A percentile compares a stretch with the other conserved stretches of the same genome.
phyloP scores from a whole-genome alignment of 1,284 basidiomycete species.

The Naganishia sp. region DNA sequence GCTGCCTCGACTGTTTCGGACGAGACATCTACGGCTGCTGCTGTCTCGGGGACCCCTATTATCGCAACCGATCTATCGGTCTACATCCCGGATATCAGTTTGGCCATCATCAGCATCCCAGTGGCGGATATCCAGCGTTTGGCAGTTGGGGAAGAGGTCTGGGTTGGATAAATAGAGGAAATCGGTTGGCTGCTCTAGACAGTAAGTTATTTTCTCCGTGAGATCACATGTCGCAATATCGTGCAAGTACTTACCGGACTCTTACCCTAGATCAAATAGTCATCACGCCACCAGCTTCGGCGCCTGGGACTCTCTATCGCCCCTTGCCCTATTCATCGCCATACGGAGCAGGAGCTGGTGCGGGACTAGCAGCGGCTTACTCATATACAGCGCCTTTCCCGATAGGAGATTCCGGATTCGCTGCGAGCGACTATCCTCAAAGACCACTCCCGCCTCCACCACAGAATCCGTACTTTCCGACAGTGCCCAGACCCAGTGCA shows the following conservation, averaged over 20 bases:
- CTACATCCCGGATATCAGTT: slow-evolving; percentile 10
- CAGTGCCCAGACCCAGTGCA: neutral
- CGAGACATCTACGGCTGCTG: slow-evolving; percentile 25
- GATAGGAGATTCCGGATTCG: neutral
- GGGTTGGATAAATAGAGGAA: slow-evolving; percentile 8
- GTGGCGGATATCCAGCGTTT: slow-evolving; percentile 21
- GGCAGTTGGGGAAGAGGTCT: slow-evolving; percentile 9
- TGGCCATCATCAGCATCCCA: slow-evolving; percentile 21
- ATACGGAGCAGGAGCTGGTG: neutral
- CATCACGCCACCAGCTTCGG: slow-evolving; percentile 2
- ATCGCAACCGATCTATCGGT: neutral
- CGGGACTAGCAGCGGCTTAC: neutral
- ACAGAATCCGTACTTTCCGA: slow-evolving; percentile 3
- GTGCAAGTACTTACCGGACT: neutral
- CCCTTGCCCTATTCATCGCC: neutral
- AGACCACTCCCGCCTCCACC: slow-evolving; percentile 2
- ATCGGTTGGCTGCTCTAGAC: slow-evolving; percentile 8
- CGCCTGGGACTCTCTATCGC: neutral
- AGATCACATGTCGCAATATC: neutral
- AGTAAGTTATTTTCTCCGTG: neutral
- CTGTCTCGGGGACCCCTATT: slow-evolving; percentile 13
- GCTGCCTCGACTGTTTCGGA: slow-evolving; percentile 27
- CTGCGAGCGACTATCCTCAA: neutral
- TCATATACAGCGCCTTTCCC: neutral
- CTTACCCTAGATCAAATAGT: neutral